phyloP scores from a whole-genome alignment of 2,329 filamentous ascomycete species.

The Cordyceps cicadae region DNA sequence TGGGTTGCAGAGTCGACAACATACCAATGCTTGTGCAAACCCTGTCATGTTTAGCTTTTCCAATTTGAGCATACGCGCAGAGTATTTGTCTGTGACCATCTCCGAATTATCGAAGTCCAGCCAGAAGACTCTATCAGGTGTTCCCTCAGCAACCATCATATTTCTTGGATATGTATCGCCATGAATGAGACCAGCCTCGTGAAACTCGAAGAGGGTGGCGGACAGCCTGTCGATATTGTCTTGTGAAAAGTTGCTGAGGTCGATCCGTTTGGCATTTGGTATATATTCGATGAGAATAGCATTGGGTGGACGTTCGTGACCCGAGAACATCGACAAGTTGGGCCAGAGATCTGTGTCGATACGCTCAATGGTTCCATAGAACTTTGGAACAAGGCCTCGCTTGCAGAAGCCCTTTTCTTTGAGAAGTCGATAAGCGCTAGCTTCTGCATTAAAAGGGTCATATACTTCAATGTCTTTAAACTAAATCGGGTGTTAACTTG shows the following conservation, averaged over 20 bases:
- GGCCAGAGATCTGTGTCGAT: background rate
- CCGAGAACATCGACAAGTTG: background rate
- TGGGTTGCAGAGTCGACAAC: background rate
- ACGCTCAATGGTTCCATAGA: background rate
- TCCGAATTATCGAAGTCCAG: background rate
- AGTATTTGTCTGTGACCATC: background rate
- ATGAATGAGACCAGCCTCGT: background rate
- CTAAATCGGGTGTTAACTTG: background rate
- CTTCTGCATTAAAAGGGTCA: background rate
- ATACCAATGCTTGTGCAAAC: background rate
- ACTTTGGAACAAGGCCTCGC: background rate
- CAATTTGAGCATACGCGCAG: background rate
- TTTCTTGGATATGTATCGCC: background rate
- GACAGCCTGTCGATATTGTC: background rate
- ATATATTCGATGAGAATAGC: background rate
- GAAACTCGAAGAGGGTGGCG: background rate
- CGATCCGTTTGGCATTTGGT: background rate
- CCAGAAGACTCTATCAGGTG: background rate
- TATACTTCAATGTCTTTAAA: background rate
- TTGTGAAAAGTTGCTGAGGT: background rate
- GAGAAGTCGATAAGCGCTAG: background rate
- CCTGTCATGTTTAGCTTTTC: background rate
- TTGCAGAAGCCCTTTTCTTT: background rate
- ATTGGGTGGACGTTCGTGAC: background rate
- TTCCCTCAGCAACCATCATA: conserved; percentile 1